Evolutionary conservation across 2,329 filamentous ascomycete species (phyloP), one percentile per base, ranked within the genome.

Genomic region (Aureobasidium sp.): DNA sequence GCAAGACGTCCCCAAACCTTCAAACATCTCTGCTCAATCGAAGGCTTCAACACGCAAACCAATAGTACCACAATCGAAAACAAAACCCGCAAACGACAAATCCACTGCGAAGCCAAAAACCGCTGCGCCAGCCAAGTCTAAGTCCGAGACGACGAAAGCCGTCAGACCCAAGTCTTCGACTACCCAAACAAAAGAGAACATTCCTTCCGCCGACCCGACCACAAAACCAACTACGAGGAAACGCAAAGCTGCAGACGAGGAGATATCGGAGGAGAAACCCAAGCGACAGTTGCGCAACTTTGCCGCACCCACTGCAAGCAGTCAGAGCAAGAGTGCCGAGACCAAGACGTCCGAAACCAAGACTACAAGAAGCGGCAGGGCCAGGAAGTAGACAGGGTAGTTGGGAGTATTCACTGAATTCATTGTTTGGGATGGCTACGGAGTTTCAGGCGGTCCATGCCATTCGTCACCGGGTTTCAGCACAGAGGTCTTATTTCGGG

Each of bases 261-360:
- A 71, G 1, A 51, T 61, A 3, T 31, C 55, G 8, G 69, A 68
- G 15, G 52, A 61, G 5, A 53, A 67, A 3, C 72, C 73, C 63
- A 74, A 72, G 67, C 68, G 71, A 36, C 61, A 65, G 1, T 70
- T 70, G 15, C 66, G 64, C 66, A 44, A 71, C 70, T 14, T 75
- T 53, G 71, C 73, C 20, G 71, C 73, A 17, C 70, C 74, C 8
- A 76, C 74, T 12, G 70, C 73, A 47, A 69, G 72, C 58, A 75
- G 72, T 58, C 70, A 72, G 56, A 71, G 70, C 22, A 68, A 65
- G 27, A 41, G 11, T 11, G 14, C 60, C 20, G 60, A 62, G 2
- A 22, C 64, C 15, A 56, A 62, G 25, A n/a, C 61, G 11, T 34
- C 51, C 14, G 61, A 51, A 2, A 2, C 52, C 1, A 63, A 59